Evolutionary conservation across 2,329 filamentous ascomycete species (phyloP).

Genomic region (Fusarium armeniacum): DNA sequence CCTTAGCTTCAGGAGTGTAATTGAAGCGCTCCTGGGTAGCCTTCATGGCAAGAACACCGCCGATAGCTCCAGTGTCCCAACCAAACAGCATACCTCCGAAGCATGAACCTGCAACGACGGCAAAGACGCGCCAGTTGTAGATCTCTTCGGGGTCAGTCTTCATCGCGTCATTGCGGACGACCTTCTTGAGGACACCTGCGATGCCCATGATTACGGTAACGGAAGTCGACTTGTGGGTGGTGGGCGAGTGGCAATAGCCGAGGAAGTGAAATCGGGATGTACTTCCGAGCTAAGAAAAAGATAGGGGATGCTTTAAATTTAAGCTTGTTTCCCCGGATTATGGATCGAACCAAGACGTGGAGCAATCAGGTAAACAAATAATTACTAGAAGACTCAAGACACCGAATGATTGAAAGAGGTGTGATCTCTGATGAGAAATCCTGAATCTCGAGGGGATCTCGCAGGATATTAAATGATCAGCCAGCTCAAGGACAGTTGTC

Average conservation of each 20-base stretch:
- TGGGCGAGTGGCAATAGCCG: constrained; percentile 20
- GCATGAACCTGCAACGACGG: constrained; percentile 73
- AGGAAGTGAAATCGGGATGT: constrained; percentile 4
- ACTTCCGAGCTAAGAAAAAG: constrained; percentile 10
- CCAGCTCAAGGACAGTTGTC: constrained; percentile 26
- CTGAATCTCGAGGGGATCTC: constrained; percentile 37
- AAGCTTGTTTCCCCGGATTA: constrained; percentile 42
- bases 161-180: constrained; percentile 80
- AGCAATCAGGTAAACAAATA: constrained; percentile 12
- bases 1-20: constrained; percentile 54
- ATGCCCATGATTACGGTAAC: constrained; percentile 55
- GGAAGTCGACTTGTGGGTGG: constrained; percentile 7
- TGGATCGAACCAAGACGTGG: constrained; percentile 22
- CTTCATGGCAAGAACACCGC: constrained; percentile 73
- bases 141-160: constrained; percentile 75
- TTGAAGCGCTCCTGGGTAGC: constrained; percentile 65
- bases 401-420: constrained; percentile 30
- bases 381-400: constrained; percentile 20
- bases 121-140: constrained; percentile 78
- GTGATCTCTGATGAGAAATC: constrained; percentile 27
- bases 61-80: constrained; percentile 74
- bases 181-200: constrained; percentile 63
- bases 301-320: constrained; percentile 34
- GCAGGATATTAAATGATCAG: constrained; percentile 47
- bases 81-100: constrained; percentile 73